phyloP scores from a whole-genome alignment of 1,139 yeast genomes.

The Magnusiomyces sp. region DNA sequence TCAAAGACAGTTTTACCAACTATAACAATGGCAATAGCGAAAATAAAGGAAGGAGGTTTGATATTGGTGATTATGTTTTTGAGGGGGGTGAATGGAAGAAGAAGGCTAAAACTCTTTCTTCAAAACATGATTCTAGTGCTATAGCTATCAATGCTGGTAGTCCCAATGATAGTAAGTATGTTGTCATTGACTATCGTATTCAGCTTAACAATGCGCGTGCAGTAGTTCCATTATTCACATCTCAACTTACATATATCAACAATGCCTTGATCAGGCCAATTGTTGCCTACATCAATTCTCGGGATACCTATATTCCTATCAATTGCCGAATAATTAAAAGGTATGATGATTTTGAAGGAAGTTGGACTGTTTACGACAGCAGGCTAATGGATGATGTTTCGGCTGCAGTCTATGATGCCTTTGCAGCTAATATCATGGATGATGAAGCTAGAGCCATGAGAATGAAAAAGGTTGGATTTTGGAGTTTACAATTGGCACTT shows the following conservation, averaged over 20 bases:
- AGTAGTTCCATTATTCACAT: constrained; percentile 73
- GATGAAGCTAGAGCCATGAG: constrained; percentile 69
- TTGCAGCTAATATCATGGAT: constrained; percentile 80
- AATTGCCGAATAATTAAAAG: constrained; percentile 77
- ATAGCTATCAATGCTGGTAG: constrained; percentile 7
- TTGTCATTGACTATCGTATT: constrained; percentile 70
- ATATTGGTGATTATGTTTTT: not conserved
- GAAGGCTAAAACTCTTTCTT: constrained; percentile 7
- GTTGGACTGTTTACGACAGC: constrained; percentile 94
- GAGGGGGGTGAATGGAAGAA: constrained; percentile 1
- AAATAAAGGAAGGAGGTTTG: not conserved
- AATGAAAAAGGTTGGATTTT: constrained; percentile 78
- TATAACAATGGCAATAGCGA: not conserved
- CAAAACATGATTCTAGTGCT: constrained; percentile 7
- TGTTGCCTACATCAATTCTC: constrained; percentile 87
- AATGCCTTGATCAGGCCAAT: constrained; percentile 89
- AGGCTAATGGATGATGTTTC: constrained; percentile 86
- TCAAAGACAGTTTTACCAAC: constrained; percentile 31
- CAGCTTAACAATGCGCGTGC: constrained; percentile 82
- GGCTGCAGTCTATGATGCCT: constrained; percentile 82
- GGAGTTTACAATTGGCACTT: constrained; percentile 80
- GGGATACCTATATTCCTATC: constrained; percentile 82
- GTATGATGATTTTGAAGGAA: constrained; percentile 77
- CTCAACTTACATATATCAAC: constrained; percentile 78
- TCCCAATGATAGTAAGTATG: constrained; percentile 38